Conservation (phyloP, 108 stramenopile species). For the Nannochloropsis salina region DNA sequence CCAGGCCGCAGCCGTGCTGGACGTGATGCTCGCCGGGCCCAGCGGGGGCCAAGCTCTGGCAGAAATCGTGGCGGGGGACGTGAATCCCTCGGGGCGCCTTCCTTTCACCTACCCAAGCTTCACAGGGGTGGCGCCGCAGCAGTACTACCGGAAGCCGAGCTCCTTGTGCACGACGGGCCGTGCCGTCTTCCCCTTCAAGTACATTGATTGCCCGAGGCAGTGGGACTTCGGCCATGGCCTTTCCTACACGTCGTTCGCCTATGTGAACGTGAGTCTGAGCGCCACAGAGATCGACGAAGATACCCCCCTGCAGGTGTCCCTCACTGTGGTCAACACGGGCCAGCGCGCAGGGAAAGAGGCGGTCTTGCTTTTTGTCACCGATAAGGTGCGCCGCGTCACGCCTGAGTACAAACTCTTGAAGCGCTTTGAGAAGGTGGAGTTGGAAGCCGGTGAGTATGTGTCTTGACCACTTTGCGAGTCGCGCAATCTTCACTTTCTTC, state of each 20-base stretch:
- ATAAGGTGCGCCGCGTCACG: conserved; percentile 41
- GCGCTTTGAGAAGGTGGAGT: conserved; percentile 44
- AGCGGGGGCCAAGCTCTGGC: conserved; percentile 49
- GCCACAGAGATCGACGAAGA: conserved; percentile 22
- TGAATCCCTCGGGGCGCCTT: conserved; percentile 47
- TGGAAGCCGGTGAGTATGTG: conserved; percentile 30
- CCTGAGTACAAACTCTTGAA: conserved; percentile 48
- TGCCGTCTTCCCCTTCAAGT: not conserved
- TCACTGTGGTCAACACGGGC: conserved; percentile 51
- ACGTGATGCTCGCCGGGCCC: conserved; percentile 14
- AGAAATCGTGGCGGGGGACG: conserved; percentile 40
- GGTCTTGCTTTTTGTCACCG: conserved; percentile 47
- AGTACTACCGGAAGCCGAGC: conserved; percentile 47
- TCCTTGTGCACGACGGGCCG: conserved; percentile 11
- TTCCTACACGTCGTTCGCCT: conserved; percentile 48
- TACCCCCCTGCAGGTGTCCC: conserved; percentile 28
- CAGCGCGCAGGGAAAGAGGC: conserved; percentile 30
- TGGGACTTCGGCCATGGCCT: conserved; percentile 52
- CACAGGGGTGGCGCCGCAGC: conserved; percentile 36
- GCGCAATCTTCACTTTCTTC: not conserved
- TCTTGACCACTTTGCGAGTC: not conserved
- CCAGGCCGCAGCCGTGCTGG: conserved; percentile 21
- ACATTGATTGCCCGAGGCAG: conserved; percentile 27
- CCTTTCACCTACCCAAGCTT: conserved; percentile 51
- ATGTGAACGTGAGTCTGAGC: conserved; percentile 23